Evolutionary conservation across 2,329 filamentous ascomycete genomes (phyloP), one percentile per base, ranked within the genome.

Genomic region (Neofusicoccum umdonicola): DNA sequence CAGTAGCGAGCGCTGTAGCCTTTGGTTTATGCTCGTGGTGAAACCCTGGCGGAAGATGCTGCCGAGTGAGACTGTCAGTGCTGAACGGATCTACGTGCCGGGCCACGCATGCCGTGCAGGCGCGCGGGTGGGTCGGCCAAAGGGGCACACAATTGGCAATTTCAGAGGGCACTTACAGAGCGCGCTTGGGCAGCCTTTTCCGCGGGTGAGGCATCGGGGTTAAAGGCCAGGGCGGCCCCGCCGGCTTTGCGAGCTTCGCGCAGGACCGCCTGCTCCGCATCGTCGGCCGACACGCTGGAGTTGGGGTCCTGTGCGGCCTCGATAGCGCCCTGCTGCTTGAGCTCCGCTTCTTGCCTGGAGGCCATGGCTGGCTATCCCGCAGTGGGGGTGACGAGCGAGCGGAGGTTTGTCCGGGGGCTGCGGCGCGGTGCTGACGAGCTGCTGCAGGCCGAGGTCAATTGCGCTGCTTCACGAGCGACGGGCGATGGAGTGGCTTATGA

Each of bases 161-260:
- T 47, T 60, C 37, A 39, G 42, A 60, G 44, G 12, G 58, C 48
- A 83, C 89, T 72, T 84, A 96, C 92, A 74, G 88, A 86, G 83
- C 85, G 83, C 22, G 90, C 89, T 75, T 93, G 91, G 37, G 89
- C 89, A 67, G 86, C 89, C 82, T 99, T 99, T 77, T 96, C 85
- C 75, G 93, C 91, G 0, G 90, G 85, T 48, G 84, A 89, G 47
- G 93, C 93, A 81, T 97, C 81, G 0, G 95, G 92, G 74, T 99
- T 86, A 80, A 98, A 99, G 67, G 88, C 86, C 75, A 91, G 95
- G 68, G 92, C 93, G 35, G 89, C 81, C 27, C 90, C 87, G 47
- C 95, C 95, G 12, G 90, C 91, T 71, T 90, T 89, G 72, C 84
- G 87, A 69, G 91, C 92, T 76, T 96, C 88, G 62, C 91, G 83